phyloP scores from a whole-genome alignment of 2,329 filamentous ascomycete species.

The Orbilia javanica region DNA sequence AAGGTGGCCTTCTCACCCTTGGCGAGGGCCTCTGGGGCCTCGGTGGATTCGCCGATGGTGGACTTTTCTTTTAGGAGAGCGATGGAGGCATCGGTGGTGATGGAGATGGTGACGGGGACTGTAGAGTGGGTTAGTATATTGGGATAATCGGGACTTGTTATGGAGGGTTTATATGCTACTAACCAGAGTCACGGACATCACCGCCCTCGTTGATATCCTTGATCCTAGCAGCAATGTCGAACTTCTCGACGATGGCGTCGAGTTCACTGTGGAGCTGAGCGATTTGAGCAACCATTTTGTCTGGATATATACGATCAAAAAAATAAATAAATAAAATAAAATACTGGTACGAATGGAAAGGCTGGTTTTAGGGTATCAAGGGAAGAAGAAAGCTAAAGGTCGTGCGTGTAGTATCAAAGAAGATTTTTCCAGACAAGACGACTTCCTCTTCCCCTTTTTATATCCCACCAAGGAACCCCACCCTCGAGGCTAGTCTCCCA shows the following conservation, averaged over 20 bases:
- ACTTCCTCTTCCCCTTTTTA: constrained; percentile 26
- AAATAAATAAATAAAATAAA: background rate
- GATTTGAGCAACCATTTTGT: constrained; percentile 20
- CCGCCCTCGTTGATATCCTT: constrained; percentile 16
- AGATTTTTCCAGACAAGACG: background rate
- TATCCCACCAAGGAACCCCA: constrained; percentile 23
- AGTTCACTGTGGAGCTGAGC: constrained; percentile 30
- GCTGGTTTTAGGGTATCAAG: background rate
- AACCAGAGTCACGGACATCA: constrained; percentile 23
- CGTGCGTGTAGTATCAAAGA: background rate
- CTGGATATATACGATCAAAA: constrained; percentile 1
- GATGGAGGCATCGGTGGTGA: constrained; percentile 30
- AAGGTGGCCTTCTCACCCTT: constrained; percentile 18
- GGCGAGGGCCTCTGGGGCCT: constrained; percentile 6
- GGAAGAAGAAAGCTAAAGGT: background rate
- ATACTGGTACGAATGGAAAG: background rate
- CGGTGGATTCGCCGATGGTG: background rate
- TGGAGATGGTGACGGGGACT: constrained; percentile 20
- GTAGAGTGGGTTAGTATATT: background rate
- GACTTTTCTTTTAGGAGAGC: constrained; percentile 27
- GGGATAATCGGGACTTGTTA: background rate
- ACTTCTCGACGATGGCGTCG: constrained; percentile 19
- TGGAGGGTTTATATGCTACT: background rate
- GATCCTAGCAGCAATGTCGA: constrained; percentile 29
- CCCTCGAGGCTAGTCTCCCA: background rate